Evolutionary conservation across 371 early-diverging fungal species (phyloP).

Genomic region (Caulochytrium protostelioides): DNA sequence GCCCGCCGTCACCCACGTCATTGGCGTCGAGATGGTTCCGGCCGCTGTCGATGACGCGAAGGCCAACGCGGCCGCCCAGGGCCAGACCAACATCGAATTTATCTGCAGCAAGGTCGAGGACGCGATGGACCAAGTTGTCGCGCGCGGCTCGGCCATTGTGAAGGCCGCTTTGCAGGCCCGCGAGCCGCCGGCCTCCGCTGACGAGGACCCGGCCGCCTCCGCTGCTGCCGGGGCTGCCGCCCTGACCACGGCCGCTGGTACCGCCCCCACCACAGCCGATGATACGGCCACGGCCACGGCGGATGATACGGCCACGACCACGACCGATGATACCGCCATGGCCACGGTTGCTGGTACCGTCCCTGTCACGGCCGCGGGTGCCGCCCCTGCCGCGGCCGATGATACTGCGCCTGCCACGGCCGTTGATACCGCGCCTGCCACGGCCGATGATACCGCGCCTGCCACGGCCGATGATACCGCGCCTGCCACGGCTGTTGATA

Average conservation of each 20-base stretch:
- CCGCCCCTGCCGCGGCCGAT: background rate
- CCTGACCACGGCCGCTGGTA: no score
- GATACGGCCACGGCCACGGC: background rate
- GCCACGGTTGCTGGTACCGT: no score
- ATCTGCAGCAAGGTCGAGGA: constrained; percentile 43
- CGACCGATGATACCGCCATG: background rate
- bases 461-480: background rate
- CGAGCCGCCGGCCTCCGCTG: no score
- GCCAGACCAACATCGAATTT: constrained; percentile 32
- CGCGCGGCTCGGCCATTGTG: background rate
- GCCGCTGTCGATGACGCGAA: constrained; percentile 56
- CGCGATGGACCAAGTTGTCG: constrained; percentile 22
- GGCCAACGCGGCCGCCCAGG: constrained; percentile 42
- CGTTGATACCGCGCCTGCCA: no score
- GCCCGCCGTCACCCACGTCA: constrained; percentile 34
- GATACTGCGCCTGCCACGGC: background rate
- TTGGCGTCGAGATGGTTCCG: constrained; percentile 52
- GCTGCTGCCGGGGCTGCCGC: no score
- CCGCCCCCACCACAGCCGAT: background rate
- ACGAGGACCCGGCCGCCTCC: no score
- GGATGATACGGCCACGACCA: background rate
- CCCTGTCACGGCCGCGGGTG: no score
- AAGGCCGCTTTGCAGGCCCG: no score
- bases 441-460: no score
- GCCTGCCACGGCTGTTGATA: background rate